These are phyloP conservation scores for Hepatocystis sp. DNA, from an alignment of 169 alveolate genomes.

Conservation along the genomic window DNA sequence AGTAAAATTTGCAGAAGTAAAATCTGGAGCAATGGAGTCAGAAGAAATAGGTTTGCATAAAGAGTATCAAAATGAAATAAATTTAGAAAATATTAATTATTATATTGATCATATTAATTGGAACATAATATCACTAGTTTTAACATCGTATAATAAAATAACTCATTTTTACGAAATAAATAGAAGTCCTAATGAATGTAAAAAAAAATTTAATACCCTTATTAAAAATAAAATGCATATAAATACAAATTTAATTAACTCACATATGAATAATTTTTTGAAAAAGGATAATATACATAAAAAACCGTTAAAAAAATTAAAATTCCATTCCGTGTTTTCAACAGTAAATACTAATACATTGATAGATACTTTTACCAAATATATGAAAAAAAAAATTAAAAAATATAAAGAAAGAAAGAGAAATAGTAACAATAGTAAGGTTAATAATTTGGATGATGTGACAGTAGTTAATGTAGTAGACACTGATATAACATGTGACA, in stretches of 20 bases:
- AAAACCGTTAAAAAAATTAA: slow-evolving; percentile 25
- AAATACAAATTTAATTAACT: not conserved
- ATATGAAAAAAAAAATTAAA: slow-evolving; percentile 27
- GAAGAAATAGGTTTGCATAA: too few species aligned
- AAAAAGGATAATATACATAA: slow-evolving; percentile 2
- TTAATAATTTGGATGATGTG: too few species aligned
- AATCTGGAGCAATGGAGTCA: too few species aligned
- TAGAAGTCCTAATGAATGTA: slow-evolving; percentile 59
- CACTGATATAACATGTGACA: too few species aligned
- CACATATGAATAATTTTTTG: slow-evolving; percentile 31
- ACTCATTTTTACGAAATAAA: slow-evolving; percentile 34
- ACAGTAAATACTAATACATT: slow-evolving; percentile 12
- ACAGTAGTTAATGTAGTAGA: too few species aligned
- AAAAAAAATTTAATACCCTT: slow-evolving; percentile 46
- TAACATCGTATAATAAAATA: slow-evolving; percentile 59
- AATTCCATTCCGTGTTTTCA: slow-evolving; percentile 43
- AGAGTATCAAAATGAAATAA: too few species aligned
- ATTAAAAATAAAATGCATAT: slow-evolving; percentile 8
- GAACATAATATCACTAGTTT: slow-evolving; percentile 62
- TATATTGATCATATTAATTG: slow-evolving; percentile 50
- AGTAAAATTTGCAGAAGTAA: too few species aligned
- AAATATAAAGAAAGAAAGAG: slow-evolving; percentile 6
- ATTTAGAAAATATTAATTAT: not conserved
- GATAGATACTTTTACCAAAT: slow-evolving; percentile 24
- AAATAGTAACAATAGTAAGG: not conserved